Percentiles rank a stretch among this genome's conserved stretches.
Evolutionary conservation across 176 grass and related monocot species (phyloP).

Genomic region (Puya raimondii): DNA sequence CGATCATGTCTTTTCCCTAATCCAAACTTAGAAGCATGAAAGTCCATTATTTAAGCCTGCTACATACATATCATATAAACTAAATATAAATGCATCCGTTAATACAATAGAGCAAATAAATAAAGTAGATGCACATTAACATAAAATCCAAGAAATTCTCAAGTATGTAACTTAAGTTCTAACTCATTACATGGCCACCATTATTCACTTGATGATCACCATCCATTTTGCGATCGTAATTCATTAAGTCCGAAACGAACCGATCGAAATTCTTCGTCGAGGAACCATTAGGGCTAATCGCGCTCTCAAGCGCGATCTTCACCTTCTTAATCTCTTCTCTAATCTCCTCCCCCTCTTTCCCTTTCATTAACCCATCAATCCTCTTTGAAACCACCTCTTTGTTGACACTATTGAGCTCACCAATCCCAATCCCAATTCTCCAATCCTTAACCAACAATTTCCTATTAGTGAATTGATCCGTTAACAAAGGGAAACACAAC

Average conservation of each 20-base stretch:
- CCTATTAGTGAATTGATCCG: constrained; percentile 57
- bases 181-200: no score
- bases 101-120: no score
- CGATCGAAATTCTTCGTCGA: constrained; percentile 45
- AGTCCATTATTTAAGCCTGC: no score
- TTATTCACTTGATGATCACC: neutral
- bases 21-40: no score
- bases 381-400: constrained; percentile 27
- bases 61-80: no score
- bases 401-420: constrained; percentile 28
- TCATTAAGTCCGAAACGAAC: constrained; percentile 39
- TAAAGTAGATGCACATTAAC: no score
- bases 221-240: neutral
- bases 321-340: constrained; percentile 31
- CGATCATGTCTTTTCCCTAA: no score
- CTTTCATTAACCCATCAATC: constrained; percentile 34
- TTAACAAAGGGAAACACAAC: constrained; percentile 67
- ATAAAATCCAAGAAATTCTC: no score
- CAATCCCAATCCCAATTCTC: constrained; percentile 38
- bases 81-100: no score
- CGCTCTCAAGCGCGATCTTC: constrained; percentile 19
- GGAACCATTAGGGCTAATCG: constrained; percentile 34
- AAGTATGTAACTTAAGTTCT: no score
- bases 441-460: constrained; percentile 41
- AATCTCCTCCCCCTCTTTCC: constrained; percentile 18